Percentiles rank a stretch among this genome's conserved stretches.
phyloP scores from a whole-genome alignment of 305 asterid species.

The Fraxinus dipetala region DNA sequence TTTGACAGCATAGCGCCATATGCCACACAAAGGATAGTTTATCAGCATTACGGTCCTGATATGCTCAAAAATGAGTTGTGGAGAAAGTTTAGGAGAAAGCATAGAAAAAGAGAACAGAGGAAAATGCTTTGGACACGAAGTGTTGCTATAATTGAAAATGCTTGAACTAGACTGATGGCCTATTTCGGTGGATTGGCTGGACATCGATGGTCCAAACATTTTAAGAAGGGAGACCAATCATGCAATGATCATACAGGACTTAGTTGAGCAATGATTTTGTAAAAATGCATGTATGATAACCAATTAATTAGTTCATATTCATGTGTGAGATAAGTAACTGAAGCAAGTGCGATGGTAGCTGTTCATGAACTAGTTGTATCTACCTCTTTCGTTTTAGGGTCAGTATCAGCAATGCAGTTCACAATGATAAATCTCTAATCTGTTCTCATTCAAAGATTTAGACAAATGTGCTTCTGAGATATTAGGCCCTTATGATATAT shows the following conservation, averaged over 20 bases:
- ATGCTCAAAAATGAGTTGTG: background rate
- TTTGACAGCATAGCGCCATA: background rate
- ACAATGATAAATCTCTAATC: background rate
- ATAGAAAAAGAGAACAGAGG: background rate
- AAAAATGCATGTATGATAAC: background rate
- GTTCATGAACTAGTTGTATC: background rate
- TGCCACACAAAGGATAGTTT: background rate
- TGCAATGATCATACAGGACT: background rate
- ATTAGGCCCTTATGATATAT: background rate
- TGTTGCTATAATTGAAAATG: background rate
- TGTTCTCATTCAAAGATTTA: background rate
- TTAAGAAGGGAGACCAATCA: background rate
- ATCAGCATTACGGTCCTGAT: background rate
- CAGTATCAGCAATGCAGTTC: background rate
- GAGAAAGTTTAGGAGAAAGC: background rate
- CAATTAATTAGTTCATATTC: background rate
- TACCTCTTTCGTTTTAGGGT: background rate
- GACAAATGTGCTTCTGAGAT: background rate
- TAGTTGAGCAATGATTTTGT: background rate
- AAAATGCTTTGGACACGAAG: background rate
- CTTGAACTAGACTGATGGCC: background rate
- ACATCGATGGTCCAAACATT: background rate
- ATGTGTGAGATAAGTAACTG: background rate
- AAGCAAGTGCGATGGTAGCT: background rate
- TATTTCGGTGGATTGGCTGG: background rate